Conservation (phyloP, 805 yeast species). For the Deakozyma indianensis region DNA sequence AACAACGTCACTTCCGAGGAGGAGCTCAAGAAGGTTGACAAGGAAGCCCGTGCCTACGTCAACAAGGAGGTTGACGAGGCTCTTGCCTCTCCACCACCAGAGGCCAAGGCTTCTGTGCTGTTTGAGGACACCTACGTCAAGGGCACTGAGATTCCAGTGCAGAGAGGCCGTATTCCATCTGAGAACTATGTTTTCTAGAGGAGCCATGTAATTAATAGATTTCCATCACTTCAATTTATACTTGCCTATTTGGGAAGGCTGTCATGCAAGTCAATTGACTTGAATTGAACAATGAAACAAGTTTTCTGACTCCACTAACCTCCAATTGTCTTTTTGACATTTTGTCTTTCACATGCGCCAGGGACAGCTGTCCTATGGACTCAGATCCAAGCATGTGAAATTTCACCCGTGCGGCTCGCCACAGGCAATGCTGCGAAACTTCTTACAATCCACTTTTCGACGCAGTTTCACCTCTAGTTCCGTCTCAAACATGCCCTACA, state of each 20-base stretch:
- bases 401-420: too few species aligned
- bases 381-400: conserved; percentile 1
- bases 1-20: conserved; percentile 81
- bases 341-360: too few species aligned
- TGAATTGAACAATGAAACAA: too few species aligned
- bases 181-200: conserved; percentile 43
- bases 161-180: conserved; percentile 94
- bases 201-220: not conserved
- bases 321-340: too few species aligned
- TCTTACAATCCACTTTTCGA: too few species aligned
- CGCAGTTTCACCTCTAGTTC: not conserved
- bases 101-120: conserved; percentile 83
- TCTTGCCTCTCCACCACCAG: conserved; percentile 89
- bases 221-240: not conserved
- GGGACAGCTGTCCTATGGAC: too few species aligned
- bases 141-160: conserved; percentile 82
- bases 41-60: conserved; percentile 89
- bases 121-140: conserved; percentile 94
- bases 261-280: too few species aligned
- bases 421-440: too few species aligned
- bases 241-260: too few species aligned
- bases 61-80: conserved; percentile 91
- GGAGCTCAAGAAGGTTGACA: conserved; percentile 87
- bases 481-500: conserved; percentile 25
- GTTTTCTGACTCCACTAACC: too few species aligned